Evolutionary conservation across 306 rosid species (phyloP), one percentile per base, ranked within the genome.

Genomic region (Sechiopsis laciniata): DNA sequence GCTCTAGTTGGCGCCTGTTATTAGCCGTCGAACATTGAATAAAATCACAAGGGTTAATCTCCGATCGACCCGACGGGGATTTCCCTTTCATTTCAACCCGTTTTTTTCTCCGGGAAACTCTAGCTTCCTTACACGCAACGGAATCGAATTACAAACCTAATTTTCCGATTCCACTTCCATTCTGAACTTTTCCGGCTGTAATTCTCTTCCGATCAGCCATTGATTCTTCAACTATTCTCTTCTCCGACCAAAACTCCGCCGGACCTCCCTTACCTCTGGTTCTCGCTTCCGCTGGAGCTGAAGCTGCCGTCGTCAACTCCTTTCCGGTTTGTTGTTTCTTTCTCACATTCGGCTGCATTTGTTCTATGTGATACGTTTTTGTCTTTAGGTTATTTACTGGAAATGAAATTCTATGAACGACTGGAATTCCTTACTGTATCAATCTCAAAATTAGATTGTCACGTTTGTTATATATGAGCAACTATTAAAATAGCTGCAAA

Each of bases 321-420:
- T 76, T 78, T 6, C 89, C 91, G 10, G 96, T 90, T 19, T 14
- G 75, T 59, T 10, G 20, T 26, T 52, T 55, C 75, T 14, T 50
- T 61, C 55, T 45, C 9, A 29, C 40, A 0, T 19, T 11, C 24
- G 10, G 2, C 29, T 16, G 10, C 14, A 15, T 20, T 48, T 50
- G 10, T 70, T 70, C 48, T 64, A 17, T 13, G 26, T 8, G 37
- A 32, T 32, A 32, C 37, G 37, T 32, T 32, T 32, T 32, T 32
- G 37, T 32, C 37, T 32, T 32, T 32, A 32, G 37, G 37, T 32
- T 32, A 1, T 32, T 32, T 32, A 32, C 37, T 32, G 37, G n/a
- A 32, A 60, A 20, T 9, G 10, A 40, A 42, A 7, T 45, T 35
- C 10, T 72, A 72, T 32, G 37, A 32, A 32, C 3, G 37, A 2